Base-by-base conservation (phyloP, 75 land plant genomes). In the Sequoia sempervirens region DNA sequence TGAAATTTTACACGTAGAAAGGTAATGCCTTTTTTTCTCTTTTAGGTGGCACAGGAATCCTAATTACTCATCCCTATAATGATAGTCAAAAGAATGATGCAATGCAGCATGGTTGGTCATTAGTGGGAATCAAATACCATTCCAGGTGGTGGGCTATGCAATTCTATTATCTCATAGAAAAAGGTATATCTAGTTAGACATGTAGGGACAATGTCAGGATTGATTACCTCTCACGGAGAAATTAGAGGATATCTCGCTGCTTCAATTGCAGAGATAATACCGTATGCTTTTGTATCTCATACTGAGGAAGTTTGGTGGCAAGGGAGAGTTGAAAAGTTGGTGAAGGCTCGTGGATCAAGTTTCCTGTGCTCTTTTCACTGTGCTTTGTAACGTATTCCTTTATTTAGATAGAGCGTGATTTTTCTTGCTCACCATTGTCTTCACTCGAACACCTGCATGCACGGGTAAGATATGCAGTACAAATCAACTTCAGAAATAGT, bases 1-100 rank as follows among this genome's bases (percentile, higher is more conserved):
- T 26, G 47, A 11, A 45, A 78, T 23, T 43, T n/a, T 43, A 78
- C 80, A 78, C 80, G 80, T 78, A 78, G 50, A 78, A 78, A 78
- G 80, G 30, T 20, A 32, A 45, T 45, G 32, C 32, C 32, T 43
- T 43, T 75, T 38, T 75, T 75, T 7, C 20, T 75, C n/a, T 1
- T 75, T 43, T 43, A n/a, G 50, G 15, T 78, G 50, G 80, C 80
- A n/a, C 4, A 78, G 45, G 50, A 26, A 78, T 78, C 80, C 20
- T 78, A 11, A 78, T 78, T 47, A 26, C 14, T 70, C 36, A 30
- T 70, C 36, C 32, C 10, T 2, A 32, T 70, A 32, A 70, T 30
- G 1, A 32, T 28, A 70, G 30, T n/a, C 20, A 66, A 66, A 5
- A 28, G 11, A n/a, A 66, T 32, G 36, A 32, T 70, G 73, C 15